Conservation (phyloP, 306 rosid species). For the Begonia loranthoides region DNA sequence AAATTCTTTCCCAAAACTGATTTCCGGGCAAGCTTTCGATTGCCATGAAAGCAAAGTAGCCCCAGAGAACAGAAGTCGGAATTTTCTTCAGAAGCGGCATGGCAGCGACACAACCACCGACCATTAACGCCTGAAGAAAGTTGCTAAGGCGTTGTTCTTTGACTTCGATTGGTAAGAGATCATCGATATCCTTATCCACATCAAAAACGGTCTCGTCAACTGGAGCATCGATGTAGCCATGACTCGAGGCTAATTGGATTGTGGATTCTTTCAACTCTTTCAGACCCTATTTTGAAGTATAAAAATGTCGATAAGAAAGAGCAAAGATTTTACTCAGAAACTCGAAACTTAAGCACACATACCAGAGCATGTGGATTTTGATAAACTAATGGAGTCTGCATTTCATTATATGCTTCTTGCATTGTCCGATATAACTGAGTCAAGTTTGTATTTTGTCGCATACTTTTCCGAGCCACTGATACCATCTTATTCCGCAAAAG, state of each 20-base stretch:
- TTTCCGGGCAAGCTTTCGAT: slow-evolving; percentile 98
- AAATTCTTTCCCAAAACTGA: slow-evolving; percentile 92
- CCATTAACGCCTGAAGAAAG: slow-evolving; percentile 76
- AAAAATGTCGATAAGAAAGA: too few species aligned
- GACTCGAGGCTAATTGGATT: slow-evolving; percentile 49
- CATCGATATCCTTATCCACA: slow-evolving; percentile 79
- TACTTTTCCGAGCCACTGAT: slow-evolving; percentile 57
- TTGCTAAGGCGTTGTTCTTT: slow-evolving; percentile 95
- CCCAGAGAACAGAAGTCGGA: slow-evolving; percentile 96
- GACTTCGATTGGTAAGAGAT: slow-evolving; percentile 84
- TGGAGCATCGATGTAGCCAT: slow-evolving; percentile 84
- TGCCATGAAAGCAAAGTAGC: slow-evolving; percentile 97
- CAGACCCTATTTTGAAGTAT: slow-evolving; percentile 39
- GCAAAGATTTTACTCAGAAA: too few species aligned
- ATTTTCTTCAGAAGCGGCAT: slow-evolving; percentile 91
- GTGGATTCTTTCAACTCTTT: slow-evolving; percentile 84
- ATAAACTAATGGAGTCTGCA: slow-evolving; percentile 87
- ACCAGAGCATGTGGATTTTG: slow-evolving; percentile 76
- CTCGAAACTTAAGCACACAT: neutral
- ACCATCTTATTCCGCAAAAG: slow-evolving; percentile 73
- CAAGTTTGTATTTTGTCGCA: slow-evolving; percentile 54
- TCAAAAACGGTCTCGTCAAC: slow-evolving; percentile 75
- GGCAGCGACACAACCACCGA: slow-evolving; percentile 72
- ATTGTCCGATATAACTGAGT: slow-evolving; percentile 65
- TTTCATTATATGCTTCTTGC: slow-evolving; percentile 75